phyloP scores from a whole-genome alignment of 2,329 filamentous ascomycete species.

The Cytospora schulzeri region DNA sequence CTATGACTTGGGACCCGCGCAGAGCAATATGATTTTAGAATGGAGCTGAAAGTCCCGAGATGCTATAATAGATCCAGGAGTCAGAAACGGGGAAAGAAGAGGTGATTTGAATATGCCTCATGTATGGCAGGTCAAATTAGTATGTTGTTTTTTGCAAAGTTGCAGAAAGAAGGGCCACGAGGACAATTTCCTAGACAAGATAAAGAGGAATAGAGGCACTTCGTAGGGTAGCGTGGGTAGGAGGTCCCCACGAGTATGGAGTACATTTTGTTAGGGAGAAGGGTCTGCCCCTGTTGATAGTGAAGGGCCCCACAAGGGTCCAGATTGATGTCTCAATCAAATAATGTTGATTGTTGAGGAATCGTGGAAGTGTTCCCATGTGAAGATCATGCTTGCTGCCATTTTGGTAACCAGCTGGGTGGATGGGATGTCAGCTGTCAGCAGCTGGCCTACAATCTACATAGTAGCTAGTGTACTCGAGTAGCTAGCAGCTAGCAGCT shows the following conservation, averaged over 20 bases:
- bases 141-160: background rate
- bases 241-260: background rate
- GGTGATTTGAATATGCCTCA: background rate
- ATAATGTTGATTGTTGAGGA: background rate
- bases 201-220: background rate
- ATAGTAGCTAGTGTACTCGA: too few species aligned
- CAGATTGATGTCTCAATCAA: constrained; percentile 1
- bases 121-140: background rate
- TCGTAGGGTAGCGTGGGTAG: background rate
- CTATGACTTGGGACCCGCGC: background rate
- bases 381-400: constrained; percentile 1
- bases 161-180: constrained; percentile 14
- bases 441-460: background rate
- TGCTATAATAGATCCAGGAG: background rate
- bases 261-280: constrained; percentile 1
- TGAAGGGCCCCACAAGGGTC: constrained; percentile 11
- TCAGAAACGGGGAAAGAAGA: background rate
- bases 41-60: background rate
- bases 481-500: background rate
- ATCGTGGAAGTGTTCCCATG: constrained; percentile 3
- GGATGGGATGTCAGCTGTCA: background rate
- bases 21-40: background rate
- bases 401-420: background rate
- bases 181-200: constrained; percentile 14
- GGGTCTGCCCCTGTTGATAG: constrained; percentile 3